Evolutionary conservation across 176 grass and related monocot genomes (phyloP).

Genomic region (Puya raimondii): DNA sequence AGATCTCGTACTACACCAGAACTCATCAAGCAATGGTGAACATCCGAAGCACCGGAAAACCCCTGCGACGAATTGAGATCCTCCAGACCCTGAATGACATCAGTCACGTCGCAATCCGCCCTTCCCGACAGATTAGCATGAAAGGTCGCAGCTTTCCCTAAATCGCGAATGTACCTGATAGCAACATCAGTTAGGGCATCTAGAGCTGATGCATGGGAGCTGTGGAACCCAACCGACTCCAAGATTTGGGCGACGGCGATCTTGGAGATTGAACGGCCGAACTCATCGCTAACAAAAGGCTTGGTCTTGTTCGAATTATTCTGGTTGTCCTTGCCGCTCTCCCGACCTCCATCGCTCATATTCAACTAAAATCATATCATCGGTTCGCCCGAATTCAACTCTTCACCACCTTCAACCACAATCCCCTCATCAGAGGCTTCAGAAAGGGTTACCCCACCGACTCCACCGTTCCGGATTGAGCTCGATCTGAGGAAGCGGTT

Average conservation of each 20-base stretch:
- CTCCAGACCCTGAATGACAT: conserved; percentile 68
- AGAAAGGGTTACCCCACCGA: neutral
- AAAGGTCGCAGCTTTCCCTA: conserved; percentile 53
- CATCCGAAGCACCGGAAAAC: conserved; percentile 43
- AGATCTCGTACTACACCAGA: conserved; percentile 66
- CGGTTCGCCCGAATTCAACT: neutral
- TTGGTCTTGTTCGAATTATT: conserved; percentile 24
- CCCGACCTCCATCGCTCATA: neutral
- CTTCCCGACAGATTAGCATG: conserved; percentile 63
- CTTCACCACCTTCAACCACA: conserved; percentile 3
- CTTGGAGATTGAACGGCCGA: conserved; percentile 49
- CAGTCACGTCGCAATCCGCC: conserved; percentile 55
- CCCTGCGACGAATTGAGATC: conserved; percentile 53
- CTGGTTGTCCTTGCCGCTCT: conserved; percentile 11
- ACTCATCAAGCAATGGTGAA: conserved; percentile 40
- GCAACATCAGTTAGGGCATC: conserved; percentile 57
- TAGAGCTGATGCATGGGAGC: conserved; percentile 47
- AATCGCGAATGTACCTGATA: conserved; percentile 55
- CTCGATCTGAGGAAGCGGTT: conserved; percentile 1
- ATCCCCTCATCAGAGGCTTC: neutral
- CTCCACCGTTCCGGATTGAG: neutral
- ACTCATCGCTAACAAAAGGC: conserved; percentile 28
- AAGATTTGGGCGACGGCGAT: conserved; percentile 58
- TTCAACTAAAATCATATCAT: conserved; percentile 2
- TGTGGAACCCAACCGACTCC: conserved; percentile 54